Evolutionary conservation across 768 basidiomycete genomes (phyloP).

Genomic region (Hebeloma cylindrosporum): DNA sequence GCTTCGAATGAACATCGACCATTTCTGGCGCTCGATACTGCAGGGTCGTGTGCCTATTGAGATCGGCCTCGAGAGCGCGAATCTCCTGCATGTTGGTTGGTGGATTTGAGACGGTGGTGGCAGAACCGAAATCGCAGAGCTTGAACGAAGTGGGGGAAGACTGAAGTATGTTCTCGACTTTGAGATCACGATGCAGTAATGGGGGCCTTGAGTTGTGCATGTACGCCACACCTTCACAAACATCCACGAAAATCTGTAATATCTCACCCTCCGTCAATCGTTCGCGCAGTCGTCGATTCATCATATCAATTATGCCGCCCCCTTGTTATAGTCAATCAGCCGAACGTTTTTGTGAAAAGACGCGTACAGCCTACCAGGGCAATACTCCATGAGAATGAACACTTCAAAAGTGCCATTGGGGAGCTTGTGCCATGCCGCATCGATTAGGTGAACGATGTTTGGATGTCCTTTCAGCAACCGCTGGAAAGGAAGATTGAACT

Average conservation of each 20-base stretch:
- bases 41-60: constrained; percentile 93
- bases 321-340: constrained; percentile 45
- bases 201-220: constrained; percentile 95
- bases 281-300: constrained; percentile 95
- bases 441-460: constrained; percentile 94
- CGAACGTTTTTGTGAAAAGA: background rate
- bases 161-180: constrained; percentile 98
- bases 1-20: constrained; percentile 85
- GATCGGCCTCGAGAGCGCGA: constrained; percentile 82
- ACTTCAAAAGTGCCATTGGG: constrained; percentile 89
- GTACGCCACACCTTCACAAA: constrained; percentile 93
- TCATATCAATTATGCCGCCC: constrained; percentile 99
- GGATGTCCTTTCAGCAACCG: constrained; percentile 89
- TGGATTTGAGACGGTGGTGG: constrained; percentile 71
- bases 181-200: constrained; percentile 94
- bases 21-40: constrained; percentile 99
- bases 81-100: constrained; percentile 84
- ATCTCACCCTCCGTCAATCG: constrained; percentile 95
- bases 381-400: constrained; percentile 99
- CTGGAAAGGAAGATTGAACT: constrained; percentile 44
- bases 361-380: constrained; percentile 77
- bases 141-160: constrained; percentile 84
- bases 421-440: constrained; percentile 87
- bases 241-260: constrained; percentile 95
- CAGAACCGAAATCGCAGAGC: constrained; percentile 97